These are phyloP conservation scores for Penicillium sp. DNA, from an alignment of 2,329 filamentous ascomycete species.

Conservation along the genomic window DNA sequence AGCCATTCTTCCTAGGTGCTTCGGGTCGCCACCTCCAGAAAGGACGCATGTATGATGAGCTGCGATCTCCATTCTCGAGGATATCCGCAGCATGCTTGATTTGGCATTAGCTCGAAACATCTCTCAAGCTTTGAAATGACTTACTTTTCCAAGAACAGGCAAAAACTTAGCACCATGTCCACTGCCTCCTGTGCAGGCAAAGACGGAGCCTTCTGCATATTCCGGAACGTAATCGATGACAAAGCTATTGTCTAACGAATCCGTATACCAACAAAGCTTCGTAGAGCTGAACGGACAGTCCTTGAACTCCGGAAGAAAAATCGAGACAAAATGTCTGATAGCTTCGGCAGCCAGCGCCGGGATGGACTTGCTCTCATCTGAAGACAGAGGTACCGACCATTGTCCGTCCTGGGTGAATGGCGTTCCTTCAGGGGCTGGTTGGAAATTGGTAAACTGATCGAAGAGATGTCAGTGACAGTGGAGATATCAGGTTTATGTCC, in stretches of 20 bases:
- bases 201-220: slow-evolving; percentile 27
- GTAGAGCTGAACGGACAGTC: slow-evolving; percentile 23
- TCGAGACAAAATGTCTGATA: slow-evolving; percentile 20
- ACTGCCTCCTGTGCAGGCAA: slow-evolving; percentile 36
- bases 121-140: background rate
- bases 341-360: slow-evolving; percentile 22
- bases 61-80: slow-evolving; percentile 24
- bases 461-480: background rate
- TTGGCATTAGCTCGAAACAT: slow-evolving; percentile 2
- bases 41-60: slow-evolving; percentile 28
- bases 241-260: slow-evolving; percentile 35
- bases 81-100: slow-evolving; percentile 33
- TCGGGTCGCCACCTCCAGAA: slow-evolving; percentile 33
- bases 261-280: slow-evolving; percentile 37
- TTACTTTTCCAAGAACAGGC: slow-evolving; percentile 33
- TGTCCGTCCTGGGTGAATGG: slow-evolving; percentile 29
- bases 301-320: slow-evolving; percentile 28
- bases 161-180: slow-evolving; percentile 38
- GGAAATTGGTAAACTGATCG: slow-evolving; percentile 33
- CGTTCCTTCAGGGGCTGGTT: slow-evolving; percentile 24
- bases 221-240: slow-evolving; percentile 33
- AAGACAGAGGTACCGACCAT: slow-evolving; percentile 32
- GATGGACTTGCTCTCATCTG: slow-evolving; percentile 14
- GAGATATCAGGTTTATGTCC: background rate
- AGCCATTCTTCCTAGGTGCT: slow-evolving; percentile 25